A percentile compares a stretch with the other conserved stretches of the same genome.
Evolutionary conservation across 1,284 basidiomycete species (phyloP).

Genomic region (Megacollybia platyphylla): DNA sequence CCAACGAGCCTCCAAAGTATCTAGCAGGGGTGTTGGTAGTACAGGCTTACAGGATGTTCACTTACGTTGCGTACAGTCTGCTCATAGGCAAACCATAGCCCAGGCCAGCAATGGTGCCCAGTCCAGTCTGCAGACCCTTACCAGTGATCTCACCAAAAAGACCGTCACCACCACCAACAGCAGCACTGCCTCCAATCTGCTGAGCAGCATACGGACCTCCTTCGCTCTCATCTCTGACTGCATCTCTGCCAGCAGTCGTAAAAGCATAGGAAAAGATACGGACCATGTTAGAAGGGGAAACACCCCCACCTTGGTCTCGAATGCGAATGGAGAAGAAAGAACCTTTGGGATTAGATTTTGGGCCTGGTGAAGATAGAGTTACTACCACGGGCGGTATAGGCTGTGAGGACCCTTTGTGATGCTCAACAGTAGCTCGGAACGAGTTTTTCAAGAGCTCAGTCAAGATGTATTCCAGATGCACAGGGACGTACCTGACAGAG

Average conservation of each 20-base stretch:
- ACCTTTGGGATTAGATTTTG: conserved; percentile 17
- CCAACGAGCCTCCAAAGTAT: conserved; percentile 71
- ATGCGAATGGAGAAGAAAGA: conserved; percentile 67
- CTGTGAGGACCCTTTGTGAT: conserved; percentile 28
- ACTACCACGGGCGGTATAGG: conserved; percentile 54
- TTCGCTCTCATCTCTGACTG: conserved; percentile 27
- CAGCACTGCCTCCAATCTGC: conserved; percentile 56
- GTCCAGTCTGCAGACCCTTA: conserved; percentile 58
- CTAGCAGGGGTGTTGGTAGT: conserved; percentile 16
- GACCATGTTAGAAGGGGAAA: conserved; percentile 60
- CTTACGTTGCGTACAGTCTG: conserved; percentile 60
- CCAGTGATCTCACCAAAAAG: conserved; percentile 67
- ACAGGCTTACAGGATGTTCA: conserved; percentile 3
- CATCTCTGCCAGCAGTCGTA: conserved; percentile 59
- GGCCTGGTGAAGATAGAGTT: conserved; percentile 54
- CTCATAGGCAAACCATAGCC: conserved; percentile 85
- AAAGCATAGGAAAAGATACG: conserved; percentile 87
- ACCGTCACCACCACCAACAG: conserved; percentile 35
- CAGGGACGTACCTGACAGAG: conserved; percentile 63
- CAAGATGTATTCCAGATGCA: conserved; percentile 82
- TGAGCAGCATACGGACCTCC: conserved; percentile 66
- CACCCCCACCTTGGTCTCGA: conserved; percentile 79
- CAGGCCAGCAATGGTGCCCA: conserved; percentile 70
- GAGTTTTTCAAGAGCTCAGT: conserved; percentile 84
- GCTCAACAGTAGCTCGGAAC: conserved; percentile 83